These are phyloP conservation scores for Halophytophthora batemanensis DNA, from an alignment of 352 stramenopile species.

Conservation along the genomic window DNA sequence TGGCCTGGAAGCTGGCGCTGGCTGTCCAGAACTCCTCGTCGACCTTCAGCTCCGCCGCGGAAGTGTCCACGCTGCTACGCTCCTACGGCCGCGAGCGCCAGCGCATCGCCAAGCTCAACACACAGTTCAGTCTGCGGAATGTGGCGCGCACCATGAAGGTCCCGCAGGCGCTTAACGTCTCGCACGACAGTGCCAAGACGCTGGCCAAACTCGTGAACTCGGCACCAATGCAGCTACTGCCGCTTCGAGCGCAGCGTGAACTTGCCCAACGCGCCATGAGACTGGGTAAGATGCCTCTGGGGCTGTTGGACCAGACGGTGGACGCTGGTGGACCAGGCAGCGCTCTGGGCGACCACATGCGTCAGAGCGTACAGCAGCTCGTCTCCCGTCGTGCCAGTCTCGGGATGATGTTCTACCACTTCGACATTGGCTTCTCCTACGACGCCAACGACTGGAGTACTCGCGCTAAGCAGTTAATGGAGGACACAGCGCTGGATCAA, in stretches of 20 bases:
- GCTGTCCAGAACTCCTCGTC: conserved; percentile 30
- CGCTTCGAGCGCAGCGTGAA: conserved; percentile 46
- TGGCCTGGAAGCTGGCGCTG: conserved; percentile 90
- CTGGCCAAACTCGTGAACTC: conserved; percentile 61
- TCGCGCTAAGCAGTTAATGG: conserved; percentile 55
- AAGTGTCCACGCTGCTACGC: conserved; percentile 40
- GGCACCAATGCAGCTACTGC: conserved; percentile 53
- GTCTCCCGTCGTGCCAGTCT: conserved; percentile 50
- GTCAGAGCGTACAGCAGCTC: conserved; percentile 53
- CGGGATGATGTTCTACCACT: conserved; percentile 86
- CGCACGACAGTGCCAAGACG: conserved; percentile 69
- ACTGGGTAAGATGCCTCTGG: conserved; percentile 63
- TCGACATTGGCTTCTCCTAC: conserved; percentile 85
- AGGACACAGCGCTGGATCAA: conserved; percentile 47
- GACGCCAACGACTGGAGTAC: conserved; percentile 35
- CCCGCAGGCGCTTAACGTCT: conserved; percentile 74
- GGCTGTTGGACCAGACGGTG: conserved; percentile 38
- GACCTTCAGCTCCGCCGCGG: conserved; percentile 1
- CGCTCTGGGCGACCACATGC: conserved; percentile 56
- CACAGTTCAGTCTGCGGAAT: conserved; percentile 81
- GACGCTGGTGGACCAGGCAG: conserved; percentile 29
- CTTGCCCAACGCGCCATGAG: conserved; percentile 69
- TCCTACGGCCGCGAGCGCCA: conserved; percentile 85
- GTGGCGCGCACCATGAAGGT: conserved; percentile 86
- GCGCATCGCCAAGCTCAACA: conserved; percentile 70